Base-by-base conservation (phyloP, 75 land plant species). In the Picea sitchensis region DNA sequence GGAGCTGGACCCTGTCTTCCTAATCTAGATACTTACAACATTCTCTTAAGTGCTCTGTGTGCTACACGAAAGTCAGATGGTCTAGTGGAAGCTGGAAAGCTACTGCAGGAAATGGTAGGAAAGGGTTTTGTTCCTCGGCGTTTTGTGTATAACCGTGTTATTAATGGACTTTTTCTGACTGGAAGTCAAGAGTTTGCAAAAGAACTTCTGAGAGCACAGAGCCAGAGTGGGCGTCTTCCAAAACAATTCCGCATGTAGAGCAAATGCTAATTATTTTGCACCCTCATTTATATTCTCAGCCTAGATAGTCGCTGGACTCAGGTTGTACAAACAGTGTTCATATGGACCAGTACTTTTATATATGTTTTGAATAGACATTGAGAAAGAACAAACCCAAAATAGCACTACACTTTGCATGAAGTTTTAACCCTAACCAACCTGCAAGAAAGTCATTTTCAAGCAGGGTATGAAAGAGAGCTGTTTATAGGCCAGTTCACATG, bases 171-270 rank as follows among this genome's bases (percentile, higher is more conserved):
- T 67, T 59, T 91, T 73, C 38, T 91, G 26, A 89, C 89, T 14
- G 93, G 93, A 18, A 91, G 89, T 73, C 93, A 91, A 73, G 87
- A 58, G 30, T 83, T 89, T 80, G 93, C 93, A 12, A 84, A 76
- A 82, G 91, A 91, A 81, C 77, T 91, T 31, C 51, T 91, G 81
- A 87, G 91, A 44, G 12, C 80, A 79, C 91, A 89, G 76, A 89
- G 90, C 75, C 80, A 60, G 44, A 65, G 68, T 78, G 84, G 87
- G 2, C 87, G 81, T 21, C 78, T 91, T 76, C 87, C 85, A 65
- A 80, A 75, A 17, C 65, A 81, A 2, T 75, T 89, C 58, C 84
- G 51, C 38, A 30, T 89, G 75, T 91, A 84, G 89, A 57, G 12
- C 14, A 58, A 34, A 58, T 76, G 32, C 74, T 41, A 21, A 2